Base-by-base conservation (phyloP, 177 flowering plant species). In the Vitis hybrid region DNA sequence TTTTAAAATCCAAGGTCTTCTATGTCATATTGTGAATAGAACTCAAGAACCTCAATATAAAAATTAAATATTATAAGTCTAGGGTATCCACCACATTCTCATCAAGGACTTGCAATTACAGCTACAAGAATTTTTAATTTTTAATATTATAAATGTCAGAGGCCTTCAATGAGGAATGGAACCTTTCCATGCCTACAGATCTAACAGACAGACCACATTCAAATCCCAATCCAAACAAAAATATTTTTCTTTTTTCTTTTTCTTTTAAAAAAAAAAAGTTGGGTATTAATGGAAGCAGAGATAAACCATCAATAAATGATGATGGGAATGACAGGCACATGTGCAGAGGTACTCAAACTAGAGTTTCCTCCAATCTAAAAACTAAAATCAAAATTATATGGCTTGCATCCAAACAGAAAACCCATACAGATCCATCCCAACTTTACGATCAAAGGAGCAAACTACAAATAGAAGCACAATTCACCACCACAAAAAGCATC, bases 391-490 rank as follows among this genome's bases (percentile, higher is more conserved):
- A 16, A 34, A 8, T 16, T 10, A 59, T 2, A 14, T 53, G 56
- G 56, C 16, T 53, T 53, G 56, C 29, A 59, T 59, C 45, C 22
- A 39, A 39, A 39, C 6, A 39, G 5, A 39, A 39, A 39, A 1
- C 18, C 16, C 12, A 39, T 57, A 20, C 61, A 68, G 70, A 68
- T 68, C 70, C 39, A 62, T n/a, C 13, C 13, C 60, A 63, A 10
- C 50, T 3, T 2, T 57, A 22, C 34, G 29, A 59, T 22, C 62
- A 20, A 20, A 26, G 3, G 39, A 12, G 39, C 39, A 59, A 59
- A 26, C 5, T 22, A 18, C 26, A 26, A 7, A 59, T 59, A 59
- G n/a, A 5, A 59, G 15, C 18, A 10, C 50, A 31, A 66, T 19
- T 59, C 12, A 59, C 49, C 62, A 69, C 12, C 29, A 3, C 45